A percentile compares a stretch with the other conserved stretches of the same genome.
Evolutionary conservation across 2,329 filamentous ascomycete genomes (phyloP).

Genomic region (Curvularia lunata): DNA sequence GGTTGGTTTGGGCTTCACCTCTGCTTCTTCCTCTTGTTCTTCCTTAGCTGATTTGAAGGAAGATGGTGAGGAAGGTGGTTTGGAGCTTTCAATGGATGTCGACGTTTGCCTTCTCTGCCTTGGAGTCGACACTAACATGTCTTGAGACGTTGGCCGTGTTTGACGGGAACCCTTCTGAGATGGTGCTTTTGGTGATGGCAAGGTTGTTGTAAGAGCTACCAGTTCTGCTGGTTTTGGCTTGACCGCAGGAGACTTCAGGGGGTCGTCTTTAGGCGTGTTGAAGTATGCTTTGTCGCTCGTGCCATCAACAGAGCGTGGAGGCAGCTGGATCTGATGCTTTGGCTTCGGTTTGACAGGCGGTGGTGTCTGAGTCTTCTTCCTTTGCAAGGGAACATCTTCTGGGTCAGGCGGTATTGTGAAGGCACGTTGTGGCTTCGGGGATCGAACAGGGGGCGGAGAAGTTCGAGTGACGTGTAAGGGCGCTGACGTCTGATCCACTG

Average conservation of each 20-base stretch:
- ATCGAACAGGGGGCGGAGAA: conserved; percentile 46
- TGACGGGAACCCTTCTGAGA: conserved; percentile 26
- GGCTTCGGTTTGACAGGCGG: conserved; percentile 42
- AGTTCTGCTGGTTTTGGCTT: conserved; percentile 37
- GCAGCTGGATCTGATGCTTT: conserved; percentile 30
- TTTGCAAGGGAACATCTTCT: conserved; percentile 23
- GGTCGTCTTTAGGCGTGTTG: conserved; percentile 28
- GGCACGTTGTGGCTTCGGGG: conserved; percentile 52
- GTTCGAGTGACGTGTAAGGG: conserved; percentile 30
- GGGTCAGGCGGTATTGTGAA: conserved; percentile 41
- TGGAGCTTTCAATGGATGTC: conserved; percentile 36
- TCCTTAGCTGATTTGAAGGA: conserved; percentile 48
- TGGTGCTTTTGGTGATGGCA: conserved; percentile 28
- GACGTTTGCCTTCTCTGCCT: conserved; percentile 31
- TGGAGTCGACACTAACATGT: conserved; percentile 27
- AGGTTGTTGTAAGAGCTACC: conserved; percentile 27
- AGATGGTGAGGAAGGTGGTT: conserved; percentile 38
- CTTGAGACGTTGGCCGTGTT: conserved; percentile 32
- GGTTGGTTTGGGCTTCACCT: conserved; percentile 38
- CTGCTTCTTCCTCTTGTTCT: conserved; percentile 38
- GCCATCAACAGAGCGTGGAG: conserved; percentile 26
- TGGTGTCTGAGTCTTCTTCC: conserved; percentile 30
- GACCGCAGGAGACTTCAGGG: conserved; percentile 33
- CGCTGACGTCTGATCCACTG: conserved; percentile 19
- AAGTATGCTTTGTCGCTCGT: conserved; percentile 22